A percentile compares a stretch with the other conserved stretches of the same genome.
These are phyloP conservation scores for Aspergillus sp. DNA, from an alignment of 2,329 filamentous ascomycete genomes.

Conservation along the genomic window DNA sequence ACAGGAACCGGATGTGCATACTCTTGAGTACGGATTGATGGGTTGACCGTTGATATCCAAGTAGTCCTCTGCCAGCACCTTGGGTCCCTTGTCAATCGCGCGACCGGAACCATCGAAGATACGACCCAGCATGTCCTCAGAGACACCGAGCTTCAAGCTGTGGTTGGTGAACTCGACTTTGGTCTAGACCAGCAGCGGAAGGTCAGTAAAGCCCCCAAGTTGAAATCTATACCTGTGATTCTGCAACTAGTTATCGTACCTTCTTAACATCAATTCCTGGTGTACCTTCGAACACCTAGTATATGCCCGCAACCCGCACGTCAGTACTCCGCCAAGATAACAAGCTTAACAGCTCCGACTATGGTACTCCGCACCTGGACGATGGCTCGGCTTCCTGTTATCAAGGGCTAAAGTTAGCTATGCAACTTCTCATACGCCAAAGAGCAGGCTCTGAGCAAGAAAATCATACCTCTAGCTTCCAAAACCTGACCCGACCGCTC, in stretches of 20 bases:
- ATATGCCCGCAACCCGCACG: constrained; percentile 25
- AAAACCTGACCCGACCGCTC: constrained; percentile 93
- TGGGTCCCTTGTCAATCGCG: constrained; percentile 98
- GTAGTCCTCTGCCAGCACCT: constrained; percentile 96
- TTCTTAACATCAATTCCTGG: constrained; percentile 98
- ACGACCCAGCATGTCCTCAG: constrained; percentile 98
- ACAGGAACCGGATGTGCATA: constrained; percentile 45
- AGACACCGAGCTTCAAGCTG: constrained; percentile 97
- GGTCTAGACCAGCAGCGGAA: constrained; percentile 61
- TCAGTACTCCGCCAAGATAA: constrained; percentile 26
- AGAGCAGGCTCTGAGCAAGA: background rate
- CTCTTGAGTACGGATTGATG: constrained; percentile 97
- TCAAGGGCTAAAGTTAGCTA: constrained; percentile 24
- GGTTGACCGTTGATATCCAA: constrained; percentile 98
- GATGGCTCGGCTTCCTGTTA: constrained; percentile 82
- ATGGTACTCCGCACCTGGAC: constrained; percentile 72
- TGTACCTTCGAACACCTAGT: constrained; percentile 94
- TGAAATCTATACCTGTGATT: constrained; percentile 14
- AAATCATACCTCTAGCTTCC: constrained; percentile 82
- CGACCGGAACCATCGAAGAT: constrained; percentile 98
- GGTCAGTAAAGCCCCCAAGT: constrained; percentile 18
- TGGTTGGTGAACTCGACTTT: constrained; percentile 97
- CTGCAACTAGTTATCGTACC: constrained; percentile 54
- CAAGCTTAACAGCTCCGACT: constrained; percentile 17
- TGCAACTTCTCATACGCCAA: background rate